Evolutionary conservation across 495 filamentous ascomycete genomes (phyloP).

Genomic region (Ramalina peruviana): DNA sequence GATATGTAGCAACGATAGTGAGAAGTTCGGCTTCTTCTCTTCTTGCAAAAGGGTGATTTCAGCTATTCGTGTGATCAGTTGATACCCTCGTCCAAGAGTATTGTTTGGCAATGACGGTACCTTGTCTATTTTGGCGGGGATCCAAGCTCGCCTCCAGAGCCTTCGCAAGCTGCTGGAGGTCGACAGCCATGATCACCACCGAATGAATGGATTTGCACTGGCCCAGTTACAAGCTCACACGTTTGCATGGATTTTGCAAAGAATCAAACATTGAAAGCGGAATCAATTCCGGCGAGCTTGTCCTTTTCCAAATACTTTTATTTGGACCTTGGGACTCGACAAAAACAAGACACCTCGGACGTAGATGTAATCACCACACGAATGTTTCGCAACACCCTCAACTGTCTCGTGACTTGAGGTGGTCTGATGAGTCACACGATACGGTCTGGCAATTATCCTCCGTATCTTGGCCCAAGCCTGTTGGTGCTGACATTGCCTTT

Average conservation of each 20-base stretch:
- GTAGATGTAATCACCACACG: too few relatives aligned
- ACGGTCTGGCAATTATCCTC: too few relatives aligned
- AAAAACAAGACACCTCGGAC: too few relatives aligned
- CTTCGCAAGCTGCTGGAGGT: constrained; percentile 57
- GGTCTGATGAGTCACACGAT: too few relatives aligned
- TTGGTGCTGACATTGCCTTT: too few relatives aligned
- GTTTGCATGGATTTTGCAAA: neutral
- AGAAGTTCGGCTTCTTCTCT: constrained; percentile 70
- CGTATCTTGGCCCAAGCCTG: too few relatives aligned
- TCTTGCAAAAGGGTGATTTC: constrained; percentile 61
- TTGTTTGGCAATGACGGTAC: constrained; percentile 29
- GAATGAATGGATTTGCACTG: too few relatives aligned
- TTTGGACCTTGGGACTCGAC: too few relatives aligned
- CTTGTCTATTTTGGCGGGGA: constrained; percentile 73
- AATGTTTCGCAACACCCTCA: too few relatives aligned
- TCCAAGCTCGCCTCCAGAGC: constrained; percentile 80
- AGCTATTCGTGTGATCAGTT: constrained; percentile 37
- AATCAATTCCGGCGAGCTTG: neutral
- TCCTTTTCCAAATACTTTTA: too few relatives aligned
- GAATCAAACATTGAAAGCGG: neutral
- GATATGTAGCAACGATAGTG: constrained; percentile 76
- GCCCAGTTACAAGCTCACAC: neutral
- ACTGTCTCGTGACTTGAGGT: too few relatives aligned
- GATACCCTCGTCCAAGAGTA: neutral
- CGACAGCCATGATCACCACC: constrained; percentile 50